Evolutionary conservation across 2,329 filamentous ascomycete species (phyloP).

Genomic region (Scytalidium sp.): DNA sequence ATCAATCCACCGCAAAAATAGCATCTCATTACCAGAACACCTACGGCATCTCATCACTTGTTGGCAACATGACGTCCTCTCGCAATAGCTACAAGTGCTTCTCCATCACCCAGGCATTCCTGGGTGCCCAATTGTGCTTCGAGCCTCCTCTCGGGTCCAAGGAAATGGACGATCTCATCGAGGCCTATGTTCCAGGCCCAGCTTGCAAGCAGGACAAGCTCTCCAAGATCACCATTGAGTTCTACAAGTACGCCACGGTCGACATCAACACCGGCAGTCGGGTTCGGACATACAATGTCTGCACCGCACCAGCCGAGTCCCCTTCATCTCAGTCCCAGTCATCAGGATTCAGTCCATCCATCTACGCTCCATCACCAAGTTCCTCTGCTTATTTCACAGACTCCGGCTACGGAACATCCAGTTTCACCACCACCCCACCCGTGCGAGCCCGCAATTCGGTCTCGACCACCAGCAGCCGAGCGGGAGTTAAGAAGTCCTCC

Average conservation of each 20-base stretch:
- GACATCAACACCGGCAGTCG: slow-evolving; percentile 58
- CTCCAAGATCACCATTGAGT: slow-evolving; percentile 55
- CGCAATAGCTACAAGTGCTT: slow-evolving; percentile 5
- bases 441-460: slow-evolving; percentile 5
- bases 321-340: slow-evolving; percentile 38
- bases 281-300: slow-evolving; percentile 37
- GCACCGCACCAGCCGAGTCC: slow-evolving; percentile 28
- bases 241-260: slow-evolving; percentile 55
- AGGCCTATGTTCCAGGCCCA: slow-evolving; percentile 53
- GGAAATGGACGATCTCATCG: slow-evolving; percentile 59
- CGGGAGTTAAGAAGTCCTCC: slow-evolving; percentile 13
- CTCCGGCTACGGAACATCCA: slow-evolving; percentile 17
- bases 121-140: slow-evolving; percentile 61
- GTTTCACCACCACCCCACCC: slow-evolving; percentile 19
- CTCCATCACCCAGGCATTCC: slow-evolving; percentile 55
- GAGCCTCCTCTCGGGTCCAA: slow-evolving; percentile 60
- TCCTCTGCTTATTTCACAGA: slow-evolving; percentile 43
- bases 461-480: slow-evolving; percentile 17
- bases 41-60: background rate
- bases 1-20: background rate
- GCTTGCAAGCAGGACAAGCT: slow-evolving; percentile 57
- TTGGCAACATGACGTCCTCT: background rate
- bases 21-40: background rate
- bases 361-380: slow-evolving; percentile 33
- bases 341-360: slow-evolving; percentile 46